Base-by-base conservation (phyloP, 768 basidiomycete species). In the Russula griseocarnosa region DNA sequence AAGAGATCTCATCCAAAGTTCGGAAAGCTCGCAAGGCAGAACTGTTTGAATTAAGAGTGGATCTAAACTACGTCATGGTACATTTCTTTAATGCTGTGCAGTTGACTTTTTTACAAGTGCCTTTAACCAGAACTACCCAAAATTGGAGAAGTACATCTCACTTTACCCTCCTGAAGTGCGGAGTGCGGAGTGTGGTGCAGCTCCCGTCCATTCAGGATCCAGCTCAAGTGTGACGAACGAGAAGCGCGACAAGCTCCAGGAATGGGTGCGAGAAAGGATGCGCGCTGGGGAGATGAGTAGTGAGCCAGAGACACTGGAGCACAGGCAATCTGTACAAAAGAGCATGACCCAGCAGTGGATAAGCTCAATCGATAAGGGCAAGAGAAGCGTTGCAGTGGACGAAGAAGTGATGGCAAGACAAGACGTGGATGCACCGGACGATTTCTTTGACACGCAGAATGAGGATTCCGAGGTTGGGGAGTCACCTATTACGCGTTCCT, bases 51-150 rank as follows among this genome's bases (percentile, higher is more conserved):
- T 77, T 91, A 18, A 82, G 95, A n/a, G 81, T 95, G 16, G 93
- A 96, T 72, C 78, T 97, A 51, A 94, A 95, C 73, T 98, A 98
- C 72, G 84, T 95, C 55, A 72, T 94, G 73, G 94, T 94, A 67
- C 62, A 75, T 38, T 75, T 67, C 18, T 62, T 50, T 30, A 22
- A 57, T 47, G 55, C 28, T 22, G 28, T 26, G 16, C 42, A 20
- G 7, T 36, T 38, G 61, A 62, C 47, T 16, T 32, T 10, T 44
- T 47, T 7, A 3, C n/a, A 40, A 38, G 9, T 18, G 16, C 24
- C 26, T 32, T 57, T 42, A 40, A n/a, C 13, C 65, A 93, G 91
- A 84, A 92, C 73, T 94, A 88, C 73, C 92, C 92, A 6, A 93
- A 90, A 74, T 78, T 82, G 13, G 83, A 86, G 71, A 95, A 92